Evolutionary conservation across 73 alveolate genomes (phyloP).

Genomic region (Tetrahymena borealis): DNA sequence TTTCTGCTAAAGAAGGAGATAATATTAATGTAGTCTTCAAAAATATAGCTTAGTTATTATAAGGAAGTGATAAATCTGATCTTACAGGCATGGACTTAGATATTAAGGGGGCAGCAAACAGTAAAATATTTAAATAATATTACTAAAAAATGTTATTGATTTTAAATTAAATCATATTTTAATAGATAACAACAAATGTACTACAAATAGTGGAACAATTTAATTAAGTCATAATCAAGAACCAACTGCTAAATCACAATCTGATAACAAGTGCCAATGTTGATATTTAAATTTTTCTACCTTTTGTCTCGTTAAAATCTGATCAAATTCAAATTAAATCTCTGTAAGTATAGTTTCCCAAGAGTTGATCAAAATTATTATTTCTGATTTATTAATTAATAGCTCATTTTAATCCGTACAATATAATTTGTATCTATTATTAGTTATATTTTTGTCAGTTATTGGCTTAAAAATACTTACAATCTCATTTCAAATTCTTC

Average conservation of each 20-base stretch:
- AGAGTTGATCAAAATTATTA: not conserved
- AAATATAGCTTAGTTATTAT: slow-evolving; percentile 5
- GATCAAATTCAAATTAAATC: not conserved
- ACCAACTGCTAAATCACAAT: not conserved
- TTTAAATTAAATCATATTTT: not conserved
- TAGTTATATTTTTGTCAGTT: too few relatives aligned
- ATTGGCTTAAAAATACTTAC: too few relatives aligned
- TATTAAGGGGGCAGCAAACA: not conserved
- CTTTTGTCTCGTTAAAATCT: not conserved
- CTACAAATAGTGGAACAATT: not conserved
- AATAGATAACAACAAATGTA: not conserved
- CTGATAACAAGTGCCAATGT: not conserved
- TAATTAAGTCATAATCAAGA: not conserved
- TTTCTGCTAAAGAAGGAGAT: slow-evolving; percentile 49
- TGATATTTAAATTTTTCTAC: not conserved
- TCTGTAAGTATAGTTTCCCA: not conserved
- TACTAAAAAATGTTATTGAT: not conserved
- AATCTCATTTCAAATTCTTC: too few relatives aligned
- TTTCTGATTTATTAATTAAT: not conserved
- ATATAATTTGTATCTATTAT: too few relatives aligned
- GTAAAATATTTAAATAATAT: not conserved
- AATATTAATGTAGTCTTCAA: slow-evolving; percentile 19
- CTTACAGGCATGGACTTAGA: not conserved
- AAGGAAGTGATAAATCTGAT: not conserved
- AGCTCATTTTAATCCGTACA: too few relatives aligned